Conservation (phyloP, 179 eudicot species). For the Patellifolia procumbens region DNA sequence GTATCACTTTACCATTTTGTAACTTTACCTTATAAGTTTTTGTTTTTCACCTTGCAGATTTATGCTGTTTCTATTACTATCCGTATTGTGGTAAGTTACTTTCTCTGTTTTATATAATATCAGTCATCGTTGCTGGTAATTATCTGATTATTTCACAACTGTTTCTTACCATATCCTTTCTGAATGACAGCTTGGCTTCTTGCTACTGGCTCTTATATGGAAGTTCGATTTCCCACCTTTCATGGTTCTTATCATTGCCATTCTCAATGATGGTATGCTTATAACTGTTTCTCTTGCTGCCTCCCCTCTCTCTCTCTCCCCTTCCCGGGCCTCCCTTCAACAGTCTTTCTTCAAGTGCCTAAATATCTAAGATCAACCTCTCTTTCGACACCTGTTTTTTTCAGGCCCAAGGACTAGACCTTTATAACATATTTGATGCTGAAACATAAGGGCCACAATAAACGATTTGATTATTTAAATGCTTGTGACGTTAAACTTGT, state of each 20-base stretch:
- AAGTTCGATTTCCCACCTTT: constrained; percentile 92
- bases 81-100: constrained; percentile 87
- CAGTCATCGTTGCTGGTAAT: neutral
- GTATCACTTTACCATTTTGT: neutral
- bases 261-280: constrained; percentile 79
- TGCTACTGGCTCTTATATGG: constrained; percentile 91
- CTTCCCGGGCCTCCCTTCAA: too few relatives aligned
- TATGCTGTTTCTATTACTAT: constrained; percentile 95
- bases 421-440: neutral
- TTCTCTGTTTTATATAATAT: neutral
- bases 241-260: constrained; percentile 95
- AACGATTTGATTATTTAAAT: too few relatives aligned
- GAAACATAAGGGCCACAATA: neutral
- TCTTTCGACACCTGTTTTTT: neutral
- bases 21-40: neutral
- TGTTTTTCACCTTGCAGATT: constrained; percentile 48
- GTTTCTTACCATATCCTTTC: neutral
- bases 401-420: neutral
- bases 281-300: neutral
- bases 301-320: too few relatives aligned
- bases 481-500: neutral
- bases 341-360: neutral
- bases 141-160: neutral
- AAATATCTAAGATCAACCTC: neutral
- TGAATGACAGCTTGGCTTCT: constrained; percentile 75